These are phyloP conservation scores for Tuber melanosporum DNA, from an alignment of 495 filamentous ascomycete genomes.

Conservation along the genomic window DNA sequence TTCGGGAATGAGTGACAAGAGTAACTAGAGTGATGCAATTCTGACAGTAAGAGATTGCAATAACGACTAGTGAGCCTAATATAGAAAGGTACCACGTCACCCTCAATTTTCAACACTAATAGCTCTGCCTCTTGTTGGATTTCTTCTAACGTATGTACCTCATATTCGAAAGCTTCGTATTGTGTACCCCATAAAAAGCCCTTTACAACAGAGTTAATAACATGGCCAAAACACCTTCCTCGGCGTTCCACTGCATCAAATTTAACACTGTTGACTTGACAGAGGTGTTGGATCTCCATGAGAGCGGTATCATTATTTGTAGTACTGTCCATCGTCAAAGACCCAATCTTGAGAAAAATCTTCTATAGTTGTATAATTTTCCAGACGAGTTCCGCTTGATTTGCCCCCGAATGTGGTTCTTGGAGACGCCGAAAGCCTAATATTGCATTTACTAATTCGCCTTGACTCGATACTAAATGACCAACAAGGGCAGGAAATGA, in stretches of 20 bases:
- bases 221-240: slow-evolving; percentile 28
- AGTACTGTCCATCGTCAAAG: slow-evolving; percentile 30
- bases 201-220: slow-evolving; percentile 26
- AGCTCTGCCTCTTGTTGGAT: neutral
- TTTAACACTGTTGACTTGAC: neutral
- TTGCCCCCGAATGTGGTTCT: slow-evolving; percentile 8
- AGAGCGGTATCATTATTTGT: slow-evolving; percentile 26
- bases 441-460: neutral
- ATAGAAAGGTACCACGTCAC: too few relatives aligned
- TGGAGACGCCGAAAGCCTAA: neutral
- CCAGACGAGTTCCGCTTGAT: slow-evolving; percentile 10
- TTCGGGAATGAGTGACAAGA: too few relatives aligned
- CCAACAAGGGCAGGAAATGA: slow-evolving; percentile 6
- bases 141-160: slow-evolving; percentile 6
- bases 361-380: slow-evolving; percentile 18
- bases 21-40: too few relatives aligned
- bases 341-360: slow-evolving; percentile 13
- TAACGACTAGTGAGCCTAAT: too few relatives aligned
- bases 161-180: neutral
- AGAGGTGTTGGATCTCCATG: neutral
- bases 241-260: slow-evolving; percentile 18
- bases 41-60: too few relatives aligned
- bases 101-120: too few relatives aligned
- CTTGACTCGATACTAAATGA: neutral
- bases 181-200: slow-evolving; percentile 22